A percentile compares a stretch with the other conserved stretches of the same genome.
Evolutionary conservation across 768 basidiomycete species (phyloP).

Genomic region (Lactifluus pinguis): DNA sequence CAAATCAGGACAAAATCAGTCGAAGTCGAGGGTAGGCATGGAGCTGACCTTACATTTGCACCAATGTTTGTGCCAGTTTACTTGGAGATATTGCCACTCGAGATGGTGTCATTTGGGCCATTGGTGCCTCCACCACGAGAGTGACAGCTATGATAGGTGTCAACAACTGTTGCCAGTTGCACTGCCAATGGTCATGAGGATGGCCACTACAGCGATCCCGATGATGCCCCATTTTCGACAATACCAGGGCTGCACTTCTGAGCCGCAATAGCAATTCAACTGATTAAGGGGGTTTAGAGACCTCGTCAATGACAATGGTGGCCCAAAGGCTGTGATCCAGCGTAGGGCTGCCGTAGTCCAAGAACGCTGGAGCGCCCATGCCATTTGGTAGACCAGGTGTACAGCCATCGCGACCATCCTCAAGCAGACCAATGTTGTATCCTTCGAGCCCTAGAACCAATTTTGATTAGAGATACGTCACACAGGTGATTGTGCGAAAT

Average conservation of each 20-base stretch:
- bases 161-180: conserved; percentile 53
- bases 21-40: no score
- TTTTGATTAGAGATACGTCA: background rate
- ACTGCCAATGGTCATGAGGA: conserved; percentile 42
- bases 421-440: conserved; percentile 41
- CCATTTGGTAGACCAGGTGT: no score
- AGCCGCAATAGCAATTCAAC: background rate
- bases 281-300: conserved; percentile 13
- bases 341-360: conserved; percentile 22
- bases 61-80: no score
- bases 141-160: no score
- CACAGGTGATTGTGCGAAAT: conserved; percentile 18
- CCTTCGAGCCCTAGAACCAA: conserved; percentile 38
- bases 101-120: no score
- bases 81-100: no score
- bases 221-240: conserved; percentile 38
- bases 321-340: conserved; percentile 9
- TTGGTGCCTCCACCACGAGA: no score
- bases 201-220: conserved; percentile 27
- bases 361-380: conserved; percentile 16
- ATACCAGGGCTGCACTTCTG: conserved; percentile 43
- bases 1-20: no score
- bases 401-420: no score
- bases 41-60: no score
- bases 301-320: conserved; percentile 12